These are phyloP conservation scores for Fallopia convolvulus DNA, from an alignment of 148 eudicot species.

Conservation along the genomic window DNA sequence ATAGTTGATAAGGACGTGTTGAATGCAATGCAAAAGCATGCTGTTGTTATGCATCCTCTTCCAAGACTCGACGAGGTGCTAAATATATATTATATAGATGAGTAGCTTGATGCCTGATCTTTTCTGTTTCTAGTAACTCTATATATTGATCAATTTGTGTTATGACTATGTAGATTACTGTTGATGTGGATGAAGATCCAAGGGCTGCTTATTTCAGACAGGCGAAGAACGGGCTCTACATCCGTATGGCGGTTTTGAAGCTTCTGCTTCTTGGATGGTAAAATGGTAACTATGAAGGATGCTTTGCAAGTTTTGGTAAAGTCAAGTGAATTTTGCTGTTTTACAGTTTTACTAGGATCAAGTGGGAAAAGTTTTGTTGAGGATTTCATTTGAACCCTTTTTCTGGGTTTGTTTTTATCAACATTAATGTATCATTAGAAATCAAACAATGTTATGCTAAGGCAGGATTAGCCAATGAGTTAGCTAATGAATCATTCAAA, in stretches of 20 bases:
- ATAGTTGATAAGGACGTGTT: constrained; percentile 59
- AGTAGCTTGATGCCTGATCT: background rate
- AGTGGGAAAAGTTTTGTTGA: background rate
- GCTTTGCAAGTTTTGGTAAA: background rate
- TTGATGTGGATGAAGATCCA: constrained; percentile 87
- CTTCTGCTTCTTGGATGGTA: constrained; percentile 85
- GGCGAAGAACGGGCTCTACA: constrained; percentile 89
- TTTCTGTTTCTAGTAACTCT: background rate
- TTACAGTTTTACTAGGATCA: background rate
- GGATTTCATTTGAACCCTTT: background rate
- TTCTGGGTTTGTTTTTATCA: background rate
- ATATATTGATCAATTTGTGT: background rate
- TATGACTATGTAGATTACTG: constrained; percentile 54
- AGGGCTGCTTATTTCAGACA: constrained; percentile 99
- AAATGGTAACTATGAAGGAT: constrained; percentile 3
- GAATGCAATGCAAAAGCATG: constrained; percentile 77
- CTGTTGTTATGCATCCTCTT: constrained; percentile 93
- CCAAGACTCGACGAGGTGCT: constrained; percentile 98
- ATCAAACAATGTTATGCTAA: background rate
- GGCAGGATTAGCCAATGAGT: too few relatives aligned
- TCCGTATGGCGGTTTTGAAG: constrained; percentile 90
- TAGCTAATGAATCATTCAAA: too few relatives aligned
- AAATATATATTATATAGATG: background rate
- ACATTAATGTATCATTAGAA: background rate
- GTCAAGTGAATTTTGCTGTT: background rate